Evolutionary conservation across 2,329 filamentous ascomycete genomes (phyloP).

Genomic region (Triangularia setosa): DNA sequence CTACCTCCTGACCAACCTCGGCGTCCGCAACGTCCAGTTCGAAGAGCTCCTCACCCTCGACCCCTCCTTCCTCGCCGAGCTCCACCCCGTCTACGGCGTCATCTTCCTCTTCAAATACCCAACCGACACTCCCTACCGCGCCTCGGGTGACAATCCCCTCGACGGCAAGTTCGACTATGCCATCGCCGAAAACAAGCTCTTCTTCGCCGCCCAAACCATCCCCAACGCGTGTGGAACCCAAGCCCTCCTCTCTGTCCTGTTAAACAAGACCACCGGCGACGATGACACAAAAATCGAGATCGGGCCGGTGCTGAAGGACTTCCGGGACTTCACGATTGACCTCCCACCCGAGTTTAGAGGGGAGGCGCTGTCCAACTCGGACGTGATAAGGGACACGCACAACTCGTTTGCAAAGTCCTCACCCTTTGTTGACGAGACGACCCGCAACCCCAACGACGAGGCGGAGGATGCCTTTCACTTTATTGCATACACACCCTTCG

Average conservation of each 20-base stretch:
- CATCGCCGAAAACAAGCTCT: slow-evolving; percentile 67
- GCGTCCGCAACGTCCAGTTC: slow-evolving; percentile 91
- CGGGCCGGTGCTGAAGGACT: slow-evolving; percentile 13
- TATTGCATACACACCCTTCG: slow-evolving; percentile 84
- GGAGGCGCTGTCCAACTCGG: slow-evolving; percentile 58
- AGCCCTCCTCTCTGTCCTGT: slow-evolving; percentile 82
- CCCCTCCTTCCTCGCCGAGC: slow-evolving; percentile 63
- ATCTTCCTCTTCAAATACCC: slow-evolving; percentile 99
- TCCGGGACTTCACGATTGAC: slow-evolving; percentile 49
- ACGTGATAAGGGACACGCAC: slow-evolving; percentile 73
- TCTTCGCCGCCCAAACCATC: slow-evolving; percentile 96
- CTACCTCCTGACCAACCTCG: slow-evolving; percentile 85
- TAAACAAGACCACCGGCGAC: slow-evolving; percentile 69
- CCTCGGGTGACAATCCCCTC: slow-evolving; percentile 57
- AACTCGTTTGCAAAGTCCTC: slow-evolving; percentile 86
- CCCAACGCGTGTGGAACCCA: slow-evolving; percentile 98
- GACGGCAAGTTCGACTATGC: slow-evolving; percentile 79
- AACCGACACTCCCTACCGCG: slow-evolving; percentile 60
- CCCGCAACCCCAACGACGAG: slow-evolving; percentile 62
- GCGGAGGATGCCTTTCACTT: slow-evolving; percentile 96
- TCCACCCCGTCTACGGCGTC: slow-evolving; percentile 84
- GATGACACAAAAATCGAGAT: slow-evolving; percentile 22
- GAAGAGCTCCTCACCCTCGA: slow-evolving; percentile 93
- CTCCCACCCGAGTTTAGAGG: slow-evolving; percentile 70
- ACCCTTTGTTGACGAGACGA: slow-evolving; percentile 90